Evolutionary conservation across 2,329 filamentous ascomycete species (phyloP).

Genomic region (Clarireedia hainanense): DNA sequence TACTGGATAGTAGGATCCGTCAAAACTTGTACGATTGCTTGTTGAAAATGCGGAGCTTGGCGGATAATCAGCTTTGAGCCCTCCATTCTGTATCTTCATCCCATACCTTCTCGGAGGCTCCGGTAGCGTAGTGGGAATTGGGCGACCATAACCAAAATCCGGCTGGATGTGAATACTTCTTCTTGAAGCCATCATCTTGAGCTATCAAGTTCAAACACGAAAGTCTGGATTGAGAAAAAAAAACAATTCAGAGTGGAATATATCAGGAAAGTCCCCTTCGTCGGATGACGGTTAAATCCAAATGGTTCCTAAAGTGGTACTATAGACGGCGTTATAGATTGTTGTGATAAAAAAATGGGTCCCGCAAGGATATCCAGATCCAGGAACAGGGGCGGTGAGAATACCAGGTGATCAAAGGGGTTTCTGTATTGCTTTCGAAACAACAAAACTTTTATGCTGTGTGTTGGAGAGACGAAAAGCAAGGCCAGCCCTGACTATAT

Average conservation of each 20-base stretch:
- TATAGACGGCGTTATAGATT: not conserved
- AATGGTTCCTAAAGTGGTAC: constrained; percentile 1
- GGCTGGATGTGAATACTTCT: constrained; percentile 27
- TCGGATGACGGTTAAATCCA: constrained; percentile 1
- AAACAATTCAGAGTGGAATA: not conserved
- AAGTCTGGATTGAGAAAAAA: constrained; percentile 2
- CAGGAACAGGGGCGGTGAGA: constrained; percentile 9
- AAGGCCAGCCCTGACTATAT: not conserved
- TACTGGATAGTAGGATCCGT: constrained; percentile 25
- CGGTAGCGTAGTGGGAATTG: constrained; percentile 19
- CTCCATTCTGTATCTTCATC: constrained; percentile 8
- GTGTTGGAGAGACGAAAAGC: not conserved
- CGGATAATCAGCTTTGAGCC: constrained; percentile 20
- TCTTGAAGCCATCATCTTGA: constrained; percentile 28
- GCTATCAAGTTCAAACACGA: not conserved
- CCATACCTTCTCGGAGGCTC: constrained; percentile 28
- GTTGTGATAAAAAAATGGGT: constrained; percentile 6
- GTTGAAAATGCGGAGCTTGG: constrained; percentile 24
- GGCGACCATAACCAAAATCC: constrained; percentile 25
- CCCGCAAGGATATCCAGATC: constrained; percentile 6
- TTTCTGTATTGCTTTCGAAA: constrained; percentile 1
- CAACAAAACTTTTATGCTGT: constrained; percentile 10
- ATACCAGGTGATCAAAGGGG: constrained; percentile 8
- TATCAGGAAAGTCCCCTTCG: not conserved
- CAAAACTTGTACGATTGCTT: constrained; percentile 19